phyloP scores from a whole-genome alignment of 768 basidiomycete genomes.

The Auriculariales sp. region DNA sequence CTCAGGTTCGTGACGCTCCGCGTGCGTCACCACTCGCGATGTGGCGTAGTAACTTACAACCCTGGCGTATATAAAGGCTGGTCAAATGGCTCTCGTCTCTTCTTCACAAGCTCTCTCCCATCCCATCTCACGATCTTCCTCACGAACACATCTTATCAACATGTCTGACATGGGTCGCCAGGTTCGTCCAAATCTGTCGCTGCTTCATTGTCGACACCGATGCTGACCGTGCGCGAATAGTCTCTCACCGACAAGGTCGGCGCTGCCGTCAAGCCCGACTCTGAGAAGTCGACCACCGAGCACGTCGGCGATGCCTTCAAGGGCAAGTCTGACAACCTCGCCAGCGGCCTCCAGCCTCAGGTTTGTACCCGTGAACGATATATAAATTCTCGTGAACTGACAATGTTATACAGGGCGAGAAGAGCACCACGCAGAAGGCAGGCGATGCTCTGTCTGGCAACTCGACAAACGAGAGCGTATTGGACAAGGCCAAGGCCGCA shows the following conservation, averaged over 20 bases:
- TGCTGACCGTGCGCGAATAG: too few relatives aligned
- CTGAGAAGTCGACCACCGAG: slow-evolving; percentile 41
- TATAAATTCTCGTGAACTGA: not conserved
- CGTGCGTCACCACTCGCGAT: too few relatives aligned
- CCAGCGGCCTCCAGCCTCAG: slow-evolving; percentile 39
- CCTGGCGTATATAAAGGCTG: too few relatives aligned
- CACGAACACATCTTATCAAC: too few relatives aligned
- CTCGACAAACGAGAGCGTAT: slow-evolving; percentile 27
- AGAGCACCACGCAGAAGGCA: slow-evolving; percentile 33
- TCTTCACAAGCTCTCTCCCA: too few relatives aligned
- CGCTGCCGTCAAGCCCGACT: slow-evolving; percentile 43
- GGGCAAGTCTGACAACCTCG: slow-evolving; percentile 30
- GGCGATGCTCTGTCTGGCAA: slow-evolving; percentile 30
- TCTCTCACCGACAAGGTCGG: slow-evolving; percentile 43
- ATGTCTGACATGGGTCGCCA: too few relatives aligned
- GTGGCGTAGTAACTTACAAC: too few relatives aligned
- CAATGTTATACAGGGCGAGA: slow-evolving; percentile 25
- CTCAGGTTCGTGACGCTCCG: too few relatives aligned
- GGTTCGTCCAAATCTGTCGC: too few relatives aligned
- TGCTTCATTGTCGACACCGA: too few relatives aligned
- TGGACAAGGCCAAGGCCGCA: slow-evolving; percentile 38
- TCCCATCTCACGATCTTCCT: too few relatives aligned
- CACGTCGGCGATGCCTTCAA: slow-evolving; percentile 33
- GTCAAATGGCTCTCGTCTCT: too few relatives aligned
- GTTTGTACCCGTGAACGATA: slow-evolving; percentile 24